phyloP scores from a whole-genome alignment of 805 yeast genomes.

The Candida silvicultrix region DNA sequence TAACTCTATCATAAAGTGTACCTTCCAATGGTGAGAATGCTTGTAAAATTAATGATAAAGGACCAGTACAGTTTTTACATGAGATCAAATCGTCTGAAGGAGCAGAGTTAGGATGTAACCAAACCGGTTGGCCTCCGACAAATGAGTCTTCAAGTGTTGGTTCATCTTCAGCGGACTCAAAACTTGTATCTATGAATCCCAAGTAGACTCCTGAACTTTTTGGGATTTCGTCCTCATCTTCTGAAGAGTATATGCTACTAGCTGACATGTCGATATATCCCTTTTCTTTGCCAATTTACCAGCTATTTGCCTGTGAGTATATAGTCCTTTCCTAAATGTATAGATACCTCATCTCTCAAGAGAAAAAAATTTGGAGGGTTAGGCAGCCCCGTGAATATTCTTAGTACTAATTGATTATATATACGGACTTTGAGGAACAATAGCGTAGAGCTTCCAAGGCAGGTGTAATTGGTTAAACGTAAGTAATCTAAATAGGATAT shows the following conservation, averaged over 20 bases:
- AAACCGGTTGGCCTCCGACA: constrained; percentile 72
- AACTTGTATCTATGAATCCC: constrained; percentile 63
- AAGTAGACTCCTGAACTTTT: constrained; percentile 38
- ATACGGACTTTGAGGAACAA: no score
- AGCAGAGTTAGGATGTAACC: constrained; percentile 57
- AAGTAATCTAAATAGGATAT: no score
- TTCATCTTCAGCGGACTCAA: constrained; percentile 36
- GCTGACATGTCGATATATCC: constrained; percentile 3
- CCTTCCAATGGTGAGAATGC: constrained; percentile 74
- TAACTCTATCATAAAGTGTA: constrained; percentile 67
- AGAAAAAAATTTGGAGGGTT: no score
- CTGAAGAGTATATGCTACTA: constrained; percentile 43
- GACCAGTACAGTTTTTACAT: constrained; percentile 61
- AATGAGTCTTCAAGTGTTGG: constrained; percentile 61
- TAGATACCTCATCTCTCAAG: no score
- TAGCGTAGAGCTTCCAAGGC: no score
- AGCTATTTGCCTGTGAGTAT: no score
- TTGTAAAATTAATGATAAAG: constrained; percentile 68
- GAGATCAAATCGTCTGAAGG: constrained; percentile 47
- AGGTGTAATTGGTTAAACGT: no score
- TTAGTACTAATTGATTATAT: no score
- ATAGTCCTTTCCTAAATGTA: no score
- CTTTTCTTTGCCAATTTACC: background rate
- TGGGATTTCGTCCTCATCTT: constrained; percentile 33
- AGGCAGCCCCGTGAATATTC: no score